Base-by-base conservation (phyloP, 306 rosid genomes). In the Pueraria montana region DNA sequence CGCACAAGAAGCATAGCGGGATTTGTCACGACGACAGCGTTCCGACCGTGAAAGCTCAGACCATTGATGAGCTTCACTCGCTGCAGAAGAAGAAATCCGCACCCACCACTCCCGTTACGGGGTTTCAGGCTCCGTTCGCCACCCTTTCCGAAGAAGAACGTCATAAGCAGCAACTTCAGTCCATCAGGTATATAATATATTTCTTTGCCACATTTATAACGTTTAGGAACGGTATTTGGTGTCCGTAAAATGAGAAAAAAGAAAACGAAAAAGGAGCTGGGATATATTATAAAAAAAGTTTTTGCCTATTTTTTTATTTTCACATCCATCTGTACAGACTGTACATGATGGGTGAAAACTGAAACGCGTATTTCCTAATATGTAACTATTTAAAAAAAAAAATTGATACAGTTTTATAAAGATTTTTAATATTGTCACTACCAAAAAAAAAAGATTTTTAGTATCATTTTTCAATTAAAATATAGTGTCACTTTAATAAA, bases 1-100 rank as follows among this genome's bases (percentile, higher is more conserved):
- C 95, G 9, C 67, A 76, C 0, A 80, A 79, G 59, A 82, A 84
- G 42, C 76, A 79, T 62, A 74, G 70, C 59, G 89, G 14, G 65
- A 67, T 93, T 20, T 93, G 97, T 80, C 97, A 92, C 78, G 97
- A 95, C 8, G 98, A 92, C 85, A 92, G 96, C 72, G 86, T 49
- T 21, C 81, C 92, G 0, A 80, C 99, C 0, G 92, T 95, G 70
- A 95, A 83, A 61, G 99, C 94, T 46, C 79, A 91, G 26, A 93
- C 98, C 3, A 83, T 95, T 6, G 97, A 93, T 10, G 98, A 95
- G 84, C 94, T 95, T 62, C 99, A 93, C 70, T 92, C 93, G 24
- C 83, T 95, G 17, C 99, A 95, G 90, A 86, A 42, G 88, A 95
- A 95, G 81, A 93, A 20, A 71, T 86, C 98, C 0, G 86, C 92